These are phyloP conservation scores for Hericium coralloides DNA, from an alignment of 768 basidiomycete genomes.

Conservation along the genomic window DNA sequence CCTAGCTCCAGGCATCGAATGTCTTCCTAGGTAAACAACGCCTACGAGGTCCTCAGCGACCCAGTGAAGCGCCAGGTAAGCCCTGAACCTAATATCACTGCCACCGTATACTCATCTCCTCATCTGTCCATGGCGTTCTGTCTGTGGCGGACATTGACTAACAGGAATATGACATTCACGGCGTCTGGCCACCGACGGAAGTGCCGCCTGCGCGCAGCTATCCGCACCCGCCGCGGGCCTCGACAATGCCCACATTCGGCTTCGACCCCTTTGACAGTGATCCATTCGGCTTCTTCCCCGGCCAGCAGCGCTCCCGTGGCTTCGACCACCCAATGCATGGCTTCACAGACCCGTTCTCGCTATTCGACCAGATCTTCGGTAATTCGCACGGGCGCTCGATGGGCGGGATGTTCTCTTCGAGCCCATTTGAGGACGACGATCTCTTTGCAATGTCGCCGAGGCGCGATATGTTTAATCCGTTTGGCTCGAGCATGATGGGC, in stretches of 20 bases:
- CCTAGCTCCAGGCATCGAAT: constrained; percentile 2
- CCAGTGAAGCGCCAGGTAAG: constrained; percentile 46
- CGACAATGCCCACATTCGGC: constrained; percentile 3
- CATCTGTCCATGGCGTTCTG: background rate
- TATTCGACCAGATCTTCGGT: constrained; percentile 68
- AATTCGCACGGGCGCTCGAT: background rate
- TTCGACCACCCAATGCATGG: constrained; percentile 35
- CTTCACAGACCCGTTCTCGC: constrained; percentile 66
- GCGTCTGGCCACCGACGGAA: constrained; percentile 63
- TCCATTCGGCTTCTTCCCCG: background rate
- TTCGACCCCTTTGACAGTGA: background rate
- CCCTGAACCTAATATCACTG: background rate
- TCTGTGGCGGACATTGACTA: too few relatives aligned
- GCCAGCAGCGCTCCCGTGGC: constrained; percentile 12
- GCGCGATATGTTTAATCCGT: constrained; percentile 3
- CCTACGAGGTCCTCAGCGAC: constrained; percentile 68
- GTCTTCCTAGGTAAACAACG: constrained; percentile 57
- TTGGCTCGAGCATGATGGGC: background rate
- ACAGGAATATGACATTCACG: constrained; percentile 61
- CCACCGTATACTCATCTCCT: constrained; percentile 1
- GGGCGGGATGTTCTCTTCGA: constrained; percentile 25
- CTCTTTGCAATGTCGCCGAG: background rate
- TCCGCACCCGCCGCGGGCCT: constrained; percentile 1
- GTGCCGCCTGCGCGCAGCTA: constrained; percentile 5
- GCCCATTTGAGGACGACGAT: constrained; percentile 4